A percentile compares a stretch with the other conserved stretches of the same genome.
Conservation (phyloP, 2,329 filamentous ascomycete species). For the Diaporthe nobilis region DNA sequence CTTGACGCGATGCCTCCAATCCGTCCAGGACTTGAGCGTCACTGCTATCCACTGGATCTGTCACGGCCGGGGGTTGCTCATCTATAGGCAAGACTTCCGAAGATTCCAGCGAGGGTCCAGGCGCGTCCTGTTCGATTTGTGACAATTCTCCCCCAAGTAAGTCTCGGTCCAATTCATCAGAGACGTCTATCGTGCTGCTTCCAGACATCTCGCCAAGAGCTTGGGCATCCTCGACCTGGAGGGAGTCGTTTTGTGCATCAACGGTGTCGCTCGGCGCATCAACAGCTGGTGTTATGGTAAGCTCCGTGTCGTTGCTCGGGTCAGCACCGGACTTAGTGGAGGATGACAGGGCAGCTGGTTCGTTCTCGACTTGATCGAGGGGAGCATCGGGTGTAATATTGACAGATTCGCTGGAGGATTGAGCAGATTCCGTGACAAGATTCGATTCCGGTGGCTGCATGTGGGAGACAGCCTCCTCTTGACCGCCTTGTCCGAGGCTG, state of each 20-base stretch:
- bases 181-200: not conserved
- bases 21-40: not conserved
- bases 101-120: conserved; percentile 26
- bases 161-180: not conserved
- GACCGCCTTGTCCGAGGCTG: not conserved
- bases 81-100: conserved; percentile 7
- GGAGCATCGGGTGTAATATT: not conserved
- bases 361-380: not conserved
- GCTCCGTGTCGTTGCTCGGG: not conserved
- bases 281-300: not conserved
- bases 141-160: not conserved
- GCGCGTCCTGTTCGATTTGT: not conserved
- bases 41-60: not conserved
- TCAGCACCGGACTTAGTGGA: not conserved
- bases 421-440: not conserved
- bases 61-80: not conserved
- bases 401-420: not conserved
- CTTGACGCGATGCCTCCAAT: not conserved
- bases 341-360: not conserved
- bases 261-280: not conserved
- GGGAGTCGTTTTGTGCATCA: not conserved
- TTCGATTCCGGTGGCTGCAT: not conserved
- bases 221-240: not conserved
- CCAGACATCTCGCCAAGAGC: not conserved
- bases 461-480: not conserved